These are phyloP conservation scores for Euphorbia schlechtendalii DNA, from an alignment of 441 rosid genomes.

Conservation along the genomic window DNA sequence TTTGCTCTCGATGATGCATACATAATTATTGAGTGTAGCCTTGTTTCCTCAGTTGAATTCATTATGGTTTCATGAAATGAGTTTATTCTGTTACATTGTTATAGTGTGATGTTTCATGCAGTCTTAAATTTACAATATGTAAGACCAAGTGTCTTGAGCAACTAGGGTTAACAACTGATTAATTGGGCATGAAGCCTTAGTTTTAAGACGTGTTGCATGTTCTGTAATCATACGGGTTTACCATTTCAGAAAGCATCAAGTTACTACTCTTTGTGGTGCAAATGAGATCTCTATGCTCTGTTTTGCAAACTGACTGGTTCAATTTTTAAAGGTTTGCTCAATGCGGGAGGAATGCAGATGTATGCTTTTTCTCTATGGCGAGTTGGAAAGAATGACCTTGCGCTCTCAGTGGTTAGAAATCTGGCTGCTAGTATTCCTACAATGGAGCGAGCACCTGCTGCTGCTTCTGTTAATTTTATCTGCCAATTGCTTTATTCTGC, in stretches of 20 bases:
- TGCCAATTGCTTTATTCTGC: conserved; percentile 69
- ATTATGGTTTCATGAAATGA: background rate
- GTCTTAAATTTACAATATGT: background rate
- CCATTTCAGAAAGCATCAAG: background rate
- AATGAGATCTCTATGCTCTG: background rate
- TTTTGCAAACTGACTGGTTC: conserved; percentile 6
- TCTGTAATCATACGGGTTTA: background rate
- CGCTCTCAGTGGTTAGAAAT: conserved; percentile 53
- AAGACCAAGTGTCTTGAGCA: background rate
- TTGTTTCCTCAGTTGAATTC: conserved; percentile 12
- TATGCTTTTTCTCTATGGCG: conserved; percentile 84
- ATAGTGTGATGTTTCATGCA: background rate
- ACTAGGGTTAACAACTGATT: background rate
- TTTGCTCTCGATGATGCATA: conserved; percentile 16
- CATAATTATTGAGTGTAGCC: conserved; percentile 9
- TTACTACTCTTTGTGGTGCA: conserved; percentile 1
- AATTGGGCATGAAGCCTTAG: background rate
- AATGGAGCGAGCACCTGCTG: conserved; percentile 51
- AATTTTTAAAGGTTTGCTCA: conserved; percentile 53
- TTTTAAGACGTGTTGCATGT: background rate
- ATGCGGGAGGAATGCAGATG: conserved; percentile 64
- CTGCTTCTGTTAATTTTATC: conserved; percentile 68
- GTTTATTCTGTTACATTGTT: background rate
- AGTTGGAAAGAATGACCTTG: conserved; percentile 60
- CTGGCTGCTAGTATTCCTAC: conserved; percentile 53